Percentiles rank a stretch among this genome's conserved stretches.
phyloP scores from a whole-genome alignment of 2,329 filamentous ascomycete genomes.

The Cladophialophora chaetospira region DNA sequence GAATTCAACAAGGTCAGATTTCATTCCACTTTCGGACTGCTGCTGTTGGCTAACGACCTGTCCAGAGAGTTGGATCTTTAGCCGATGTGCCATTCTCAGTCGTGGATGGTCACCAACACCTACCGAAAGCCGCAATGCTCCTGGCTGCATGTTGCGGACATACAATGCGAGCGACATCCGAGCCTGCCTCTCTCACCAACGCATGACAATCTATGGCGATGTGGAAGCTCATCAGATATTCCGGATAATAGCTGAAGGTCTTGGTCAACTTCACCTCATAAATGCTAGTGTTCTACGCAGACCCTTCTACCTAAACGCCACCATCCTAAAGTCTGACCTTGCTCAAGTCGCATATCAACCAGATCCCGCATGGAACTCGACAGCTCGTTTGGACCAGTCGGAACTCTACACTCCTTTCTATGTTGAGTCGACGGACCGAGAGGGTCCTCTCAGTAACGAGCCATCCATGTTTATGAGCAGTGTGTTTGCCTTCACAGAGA shows the following conservation, averaged over 20 bases:
- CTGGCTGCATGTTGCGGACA: constrained; percentile 60
- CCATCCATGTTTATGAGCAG: constrained; percentile 50
- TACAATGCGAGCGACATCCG: constrained; percentile 57
- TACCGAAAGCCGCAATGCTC: constrained; percentile 49
- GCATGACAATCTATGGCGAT: constrained; percentile 64
- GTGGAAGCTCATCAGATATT: constrained; percentile 62
- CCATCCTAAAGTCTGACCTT: background rate
- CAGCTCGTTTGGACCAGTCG: background rate
- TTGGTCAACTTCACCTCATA: constrained; percentile 39
- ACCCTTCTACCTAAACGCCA: background rate
- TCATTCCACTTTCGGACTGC: background rate
- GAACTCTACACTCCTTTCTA: background rate
- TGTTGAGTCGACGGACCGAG: constrained; percentile 14
- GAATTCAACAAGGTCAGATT: constrained; percentile 13
- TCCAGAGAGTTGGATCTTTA: constrained; percentile 2
- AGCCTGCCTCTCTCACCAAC: constrained; percentile 54
- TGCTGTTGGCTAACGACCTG: background rate
- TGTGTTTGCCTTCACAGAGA: constrained; percentile 46
- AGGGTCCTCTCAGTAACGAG: constrained; percentile 42
- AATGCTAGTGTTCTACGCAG: background rate
- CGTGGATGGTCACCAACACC: constrained; percentile 56
- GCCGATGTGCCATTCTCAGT: constrained; percentile 56
- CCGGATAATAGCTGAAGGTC: constrained; percentile 57
- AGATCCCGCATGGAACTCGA: constrained; percentile 6
- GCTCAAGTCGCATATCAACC: background rate